Evolutionary conservation across 2,329 filamentous ascomycete species (phyloP).

Genomic region (Microcyclosporella mali): DNA sequence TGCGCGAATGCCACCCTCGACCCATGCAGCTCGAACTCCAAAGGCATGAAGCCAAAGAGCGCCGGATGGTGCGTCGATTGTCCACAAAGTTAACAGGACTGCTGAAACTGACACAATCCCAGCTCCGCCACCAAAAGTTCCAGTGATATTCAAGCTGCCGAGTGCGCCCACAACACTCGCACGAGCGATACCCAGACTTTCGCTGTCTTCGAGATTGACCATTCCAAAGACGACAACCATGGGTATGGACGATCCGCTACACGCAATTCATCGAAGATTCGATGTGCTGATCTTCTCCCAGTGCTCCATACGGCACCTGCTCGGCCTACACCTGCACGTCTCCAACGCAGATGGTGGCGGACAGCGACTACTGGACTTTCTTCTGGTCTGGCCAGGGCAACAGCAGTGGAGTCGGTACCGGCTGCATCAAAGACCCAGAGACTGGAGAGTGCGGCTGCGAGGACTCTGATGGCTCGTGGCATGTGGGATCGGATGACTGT

Average conservation of each 20-base stretch:
- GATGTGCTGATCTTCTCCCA: background rate
- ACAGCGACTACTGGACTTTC: slow-evolving; percentile 40
- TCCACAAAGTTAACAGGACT: background rate
- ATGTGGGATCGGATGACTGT: slow-evolving; percentile 24
- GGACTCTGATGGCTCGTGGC: slow-evolving; percentile 37
- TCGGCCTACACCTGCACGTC: slow-evolving; percentile 39
- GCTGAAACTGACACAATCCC: background rate
- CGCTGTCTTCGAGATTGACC: slow-evolving; percentile 40
- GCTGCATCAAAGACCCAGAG: slow-evolving; percentile 37
- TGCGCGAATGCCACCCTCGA: slow-evolving; percentile 31
- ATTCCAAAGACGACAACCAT: slow-evolving; percentile 39
- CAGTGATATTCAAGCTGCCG: slow-evolving; percentile 38
- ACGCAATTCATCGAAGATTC: background rate
- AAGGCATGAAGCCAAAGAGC: slow-evolving; percentile 29
- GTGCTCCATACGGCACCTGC: slow-evolving; percentile 46
- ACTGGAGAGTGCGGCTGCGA: slow-evolving; percentile 40
- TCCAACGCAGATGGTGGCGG: slow-evolving; percentile 24
- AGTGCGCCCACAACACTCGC: slow-evolving; percentile 40
- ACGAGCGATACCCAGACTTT: slow-evolving; percentile 35
- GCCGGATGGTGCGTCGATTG: slow-evolving; percentile 17
- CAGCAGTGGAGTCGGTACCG: slow-evolving; percentile 29
- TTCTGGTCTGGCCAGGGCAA: slow-evolving; percentile 30
- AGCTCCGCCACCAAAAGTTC: slow-evolving; percentile 30
- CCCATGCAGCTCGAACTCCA: slow-evolving; percentile 35
- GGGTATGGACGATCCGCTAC: slow-evolving; percentile 22